These are phyloP conservation scores for Teunomyces atbi DNA, from an alignment of 805 yeast species.

Conservation along the genomic window DNA sequence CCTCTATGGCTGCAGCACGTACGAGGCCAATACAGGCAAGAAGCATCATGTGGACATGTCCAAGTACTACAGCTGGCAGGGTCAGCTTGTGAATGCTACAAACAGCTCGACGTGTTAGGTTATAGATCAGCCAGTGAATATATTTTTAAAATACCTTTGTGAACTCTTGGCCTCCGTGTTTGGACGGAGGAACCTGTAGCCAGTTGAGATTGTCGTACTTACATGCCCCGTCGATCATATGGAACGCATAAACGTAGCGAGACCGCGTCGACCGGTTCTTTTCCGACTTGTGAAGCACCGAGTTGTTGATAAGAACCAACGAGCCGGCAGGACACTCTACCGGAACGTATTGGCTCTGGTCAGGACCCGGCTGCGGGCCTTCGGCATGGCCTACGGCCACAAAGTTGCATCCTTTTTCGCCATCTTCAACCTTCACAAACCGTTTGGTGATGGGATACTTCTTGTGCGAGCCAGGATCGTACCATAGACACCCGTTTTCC, in stretches of 20 bases:
- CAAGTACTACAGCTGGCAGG: conserved; percentile 62
- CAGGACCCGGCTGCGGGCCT: conserved; percentile 21
- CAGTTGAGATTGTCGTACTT: conserved; percentile 67
- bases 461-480: conserved; percentile 70
- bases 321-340: conserved; percentile 72
- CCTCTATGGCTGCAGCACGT: conserved; percentile 52
- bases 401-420: conserved; percentile 58
- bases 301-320: conserved; percentile 66
- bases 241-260: conserved; percentile 78
- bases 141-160: conserved; percentile 39
- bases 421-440: conserved; percentile 54
- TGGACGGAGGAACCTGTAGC: conserved; percentile 70
- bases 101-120: conserved; percentile 10
- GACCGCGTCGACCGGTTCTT: conserved; percentile 53
- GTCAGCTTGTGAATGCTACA: conserved; percentile 32
- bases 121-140: conserved; percentile 3
- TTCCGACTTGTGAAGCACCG: conserved; percentile 71
- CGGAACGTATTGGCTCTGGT: conserved; percentile 42
- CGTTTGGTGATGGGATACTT: conserved; percentile 54
- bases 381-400: conserved; percentile 26
- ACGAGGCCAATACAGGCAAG: conserved; percentile 48
- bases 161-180: conserved; percentile 58
- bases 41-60: conserved; percentile 57
- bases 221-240: conserved; percentile 65
- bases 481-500: conserved; percentile 67